Conservation (phyloP, 2,329 filamentous ascomycete genomes). For the Ascochyta viciae-villosae region DNA sequence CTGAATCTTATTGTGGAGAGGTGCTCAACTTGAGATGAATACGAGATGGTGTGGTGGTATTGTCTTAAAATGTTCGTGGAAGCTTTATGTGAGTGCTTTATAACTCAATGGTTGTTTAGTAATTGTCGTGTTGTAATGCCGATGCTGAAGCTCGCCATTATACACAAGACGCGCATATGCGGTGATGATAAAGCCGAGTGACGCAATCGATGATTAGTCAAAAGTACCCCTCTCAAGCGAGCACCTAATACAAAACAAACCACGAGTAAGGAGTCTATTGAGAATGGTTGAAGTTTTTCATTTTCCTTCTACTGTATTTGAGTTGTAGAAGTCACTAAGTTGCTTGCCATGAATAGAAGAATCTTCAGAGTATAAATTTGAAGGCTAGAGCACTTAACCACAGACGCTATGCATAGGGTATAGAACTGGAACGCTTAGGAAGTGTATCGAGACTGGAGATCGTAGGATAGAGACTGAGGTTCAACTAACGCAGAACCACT, state of each 20-base stretch:
- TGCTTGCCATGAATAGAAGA: background rate
- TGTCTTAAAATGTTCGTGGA: too few relatives aligned
- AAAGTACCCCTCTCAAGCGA: slow-evolving; percentile 20
- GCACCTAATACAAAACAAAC: too few relatives aligned
- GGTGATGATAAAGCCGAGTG: slow-evolving; percentile 23
- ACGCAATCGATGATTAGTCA: slow-evolving; percentile 38
- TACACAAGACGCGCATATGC: background rate
- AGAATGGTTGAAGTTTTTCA: background rate
- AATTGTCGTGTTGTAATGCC: slow-evolving; percentile 32
- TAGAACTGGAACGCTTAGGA: slow-evolving; percentile 2
- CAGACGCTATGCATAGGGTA: slow-evolving; percentile 15
- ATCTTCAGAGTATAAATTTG: background rate
- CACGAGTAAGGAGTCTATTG: background rate
- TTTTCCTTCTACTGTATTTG: background rate
- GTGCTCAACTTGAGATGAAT: background rate
- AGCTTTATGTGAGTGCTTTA: slow-evolving; percentile 6
- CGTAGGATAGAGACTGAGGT: background rate
- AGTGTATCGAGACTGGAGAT: background rate
- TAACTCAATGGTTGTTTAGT: slow-evolving; percentile 29
- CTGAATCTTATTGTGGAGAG: slow-evolving; percentile 2
- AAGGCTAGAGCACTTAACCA: background rate
- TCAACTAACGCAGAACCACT: background rate
- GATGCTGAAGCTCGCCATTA: slow-evolving; percentile 19
- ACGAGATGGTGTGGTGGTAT: background rate
- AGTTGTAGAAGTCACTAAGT: background rate